Base-by-base conservation (phyloP, 2,329 filamentous ascomycete species). In the Pseudopyricularia cyperi region DNA sequence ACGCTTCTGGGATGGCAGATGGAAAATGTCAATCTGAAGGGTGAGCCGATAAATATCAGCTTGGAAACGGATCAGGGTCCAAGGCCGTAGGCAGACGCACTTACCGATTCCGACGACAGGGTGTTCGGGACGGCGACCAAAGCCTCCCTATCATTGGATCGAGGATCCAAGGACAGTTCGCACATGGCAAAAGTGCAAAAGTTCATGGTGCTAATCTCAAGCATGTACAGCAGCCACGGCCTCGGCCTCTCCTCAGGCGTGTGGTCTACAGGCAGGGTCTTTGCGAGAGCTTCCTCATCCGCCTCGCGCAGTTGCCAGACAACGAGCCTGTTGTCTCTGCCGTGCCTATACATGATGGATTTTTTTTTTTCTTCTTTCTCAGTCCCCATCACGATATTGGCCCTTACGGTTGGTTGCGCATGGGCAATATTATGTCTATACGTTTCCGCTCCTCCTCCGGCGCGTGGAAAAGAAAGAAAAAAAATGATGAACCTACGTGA, bases 181-280 rank as follows among this genome's bases (percentile, higher is more conserved):
- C 42, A 32, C 50, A 35, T 54, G 54, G 85, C 76, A 64, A 95
- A 95, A 2, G 85, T 77, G 64, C 93, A 98, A 64, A 97, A 98
- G 63, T 97, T 98, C 70, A 97, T 79, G 1, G 91, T 89, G 62
- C 96, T 96, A 44, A 97, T 89, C 5, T 86, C 75, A 5, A 98
- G 70, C 4, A 87, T 77, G 66, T 95, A 80, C 22, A 95, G 66
- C n/a, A 96, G 71, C 89, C 88, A 95, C 30, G 93, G 93, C 60
- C 83, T 76, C 17, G 75, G 77, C 56, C 70, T 76, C 49, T 65
- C 65, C 46, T 65, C 68, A 28, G 64, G 65, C 2, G 63, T 70
- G 47, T 70, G 68, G 55, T 94, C 87, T 32, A 91, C 76, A 0
- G 91, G 91, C 12, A 94, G 70, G 8, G 70, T 71, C 33, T 75